Evolutionary conservation across 106 monocot species (phyloP), one percentile per base, ranked within the genome.

Genomic region (Dioscorea dumetorum): DNA sequence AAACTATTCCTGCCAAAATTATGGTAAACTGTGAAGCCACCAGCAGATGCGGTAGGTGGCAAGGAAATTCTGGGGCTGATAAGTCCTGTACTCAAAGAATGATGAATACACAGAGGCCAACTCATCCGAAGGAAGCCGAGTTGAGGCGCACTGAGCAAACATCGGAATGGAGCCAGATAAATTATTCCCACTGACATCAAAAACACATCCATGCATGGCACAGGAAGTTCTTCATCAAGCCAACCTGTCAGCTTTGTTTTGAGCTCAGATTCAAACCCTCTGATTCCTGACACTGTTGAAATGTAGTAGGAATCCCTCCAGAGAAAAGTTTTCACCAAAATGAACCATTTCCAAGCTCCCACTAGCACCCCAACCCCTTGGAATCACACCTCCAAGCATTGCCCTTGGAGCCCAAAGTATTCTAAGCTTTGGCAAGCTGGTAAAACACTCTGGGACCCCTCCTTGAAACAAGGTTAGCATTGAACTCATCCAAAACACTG

Each of bases 401-500:
- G 78, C 83, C 69, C 79, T 79, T 10, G 95, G 95, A 4, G 91
- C 95, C 91, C 91, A 95, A n/a, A 95, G 62, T 16, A 95, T 54
- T 70, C 79, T 83, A 24, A 95, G 84, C 22, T 82, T 86, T 8
- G 85, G 88, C 50, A 85, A 63, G 52, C 71, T 58, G 0, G 91
- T 88, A 58, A 95, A 74, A 35, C 49, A 82, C 35, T 85, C 79
- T 0, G 81, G 68, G 81, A 95, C 64, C 4, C 81, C 81, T n/a
- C 91, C 91, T 57, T 84, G 73, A 57, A 95, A 95, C n/a, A n/a
- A n/a, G n/a, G n/a, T n/a, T n/a, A 56, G 61, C 67, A 70, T 95
- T 95, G 70, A 82, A 82, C 8, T 95, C 95, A 24, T 76, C 68
- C 9, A 16, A 61, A 18, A 59, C 68, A 16, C 41, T 60, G 63